Base-by-base conservation (phyloP, 352 stramenopile genomes). In the Thraustochytrium sp. region DNA sequence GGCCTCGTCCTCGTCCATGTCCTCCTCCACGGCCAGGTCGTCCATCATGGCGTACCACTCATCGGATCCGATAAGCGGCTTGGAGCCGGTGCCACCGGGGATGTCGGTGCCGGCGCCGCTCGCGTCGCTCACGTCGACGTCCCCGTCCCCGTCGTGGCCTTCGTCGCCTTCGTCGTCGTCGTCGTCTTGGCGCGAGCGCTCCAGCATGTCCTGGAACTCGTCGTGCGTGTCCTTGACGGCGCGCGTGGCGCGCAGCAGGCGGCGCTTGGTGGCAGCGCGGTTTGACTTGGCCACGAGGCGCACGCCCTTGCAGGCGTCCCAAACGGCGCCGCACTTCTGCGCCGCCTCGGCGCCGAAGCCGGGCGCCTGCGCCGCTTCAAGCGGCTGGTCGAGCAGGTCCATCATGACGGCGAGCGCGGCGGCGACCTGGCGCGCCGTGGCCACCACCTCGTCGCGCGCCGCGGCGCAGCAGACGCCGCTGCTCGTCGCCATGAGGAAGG, bases 31-130 rank as follows among this genome's bases (percentile, higher is more conserved):
- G 9, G 16, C 48, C 8, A 80, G 53, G n/a, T 80, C 68, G 49
- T 80, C 68, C 68, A 80, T 80, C 68, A 80, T 80, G 18, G 31
- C 68, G n/a, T 80, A 80, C 68, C 68, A 80, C 11, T 37, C 68
- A 13, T 80, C 68, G 51, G 21, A 75, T 9, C 68, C 68, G 38
- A 80, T 53, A 5, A 18, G 5, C 26, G 54, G 54, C 54, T 63
- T 21, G 54, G 5, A 5, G 5, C 11, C 54, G 5, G 54, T 16
- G 5, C 26, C 36, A 63, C 36, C 54, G 5, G 36, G 5, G 5
- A 38, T n/a, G n/a, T n/a, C n/a, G n/a, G n/a, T n/a, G n/a, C n/a
- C n/a, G n/a, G n/a, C n/a, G n/a, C n/a, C n/a, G n/a, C n/a, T 55
- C n/a, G 16, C 48, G n/a, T 18, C n/a, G n/a, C n/a, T 55, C 16